phyloP scores from a whole-genome alignment of 305 asterid species.

The Rubia tinctorum region DNA sequence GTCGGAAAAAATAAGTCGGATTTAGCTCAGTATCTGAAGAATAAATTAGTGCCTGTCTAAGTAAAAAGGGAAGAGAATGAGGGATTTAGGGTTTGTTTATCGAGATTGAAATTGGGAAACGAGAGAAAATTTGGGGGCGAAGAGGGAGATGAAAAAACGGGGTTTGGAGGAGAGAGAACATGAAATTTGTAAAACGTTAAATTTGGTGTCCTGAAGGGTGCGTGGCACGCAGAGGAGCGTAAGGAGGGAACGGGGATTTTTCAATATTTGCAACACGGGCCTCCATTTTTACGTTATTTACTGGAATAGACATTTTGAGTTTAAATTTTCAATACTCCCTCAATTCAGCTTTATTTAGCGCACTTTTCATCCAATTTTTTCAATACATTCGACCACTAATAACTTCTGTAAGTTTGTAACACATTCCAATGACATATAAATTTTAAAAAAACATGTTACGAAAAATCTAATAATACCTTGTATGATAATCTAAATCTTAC shows the following conservation, averaged over 20 bases:
- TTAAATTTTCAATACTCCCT: too few species aligned
- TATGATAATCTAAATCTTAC: too few species aligned
- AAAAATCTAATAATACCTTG: too few species aligned
- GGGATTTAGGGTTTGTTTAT: conserved; percentile 11
- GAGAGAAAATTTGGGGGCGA: conserved; percentile 16
- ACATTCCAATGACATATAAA: too few species aligned
- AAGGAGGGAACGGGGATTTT: not conserved
- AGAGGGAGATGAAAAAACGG: not conserved
- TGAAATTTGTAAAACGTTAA: not conserved
- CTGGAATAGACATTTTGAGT: not conserved
- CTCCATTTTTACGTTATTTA: not conserved
- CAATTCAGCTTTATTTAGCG: too few species aligned
- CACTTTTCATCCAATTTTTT: too few species aligned
- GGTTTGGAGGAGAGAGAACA: not conserved
- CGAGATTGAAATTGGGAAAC: conserved; percentile 19
- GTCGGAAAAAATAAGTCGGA: conserved; percentile 2
- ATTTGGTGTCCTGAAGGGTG: not conserved
- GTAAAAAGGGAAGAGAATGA: too few species aligned
- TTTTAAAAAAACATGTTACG: too few species aligned
- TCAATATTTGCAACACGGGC: not conserved
- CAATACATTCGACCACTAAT: too few species aligned
- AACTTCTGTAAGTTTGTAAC: too few species aligned
- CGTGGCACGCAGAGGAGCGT: not conserved
- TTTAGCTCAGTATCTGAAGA: conserved; percentile 8
- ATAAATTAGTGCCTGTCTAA: not conserved